Evolutionary conservation across 1,139 yeast genomes (phyloP).

Genomic region (Geotrichum reessii): DNA sequence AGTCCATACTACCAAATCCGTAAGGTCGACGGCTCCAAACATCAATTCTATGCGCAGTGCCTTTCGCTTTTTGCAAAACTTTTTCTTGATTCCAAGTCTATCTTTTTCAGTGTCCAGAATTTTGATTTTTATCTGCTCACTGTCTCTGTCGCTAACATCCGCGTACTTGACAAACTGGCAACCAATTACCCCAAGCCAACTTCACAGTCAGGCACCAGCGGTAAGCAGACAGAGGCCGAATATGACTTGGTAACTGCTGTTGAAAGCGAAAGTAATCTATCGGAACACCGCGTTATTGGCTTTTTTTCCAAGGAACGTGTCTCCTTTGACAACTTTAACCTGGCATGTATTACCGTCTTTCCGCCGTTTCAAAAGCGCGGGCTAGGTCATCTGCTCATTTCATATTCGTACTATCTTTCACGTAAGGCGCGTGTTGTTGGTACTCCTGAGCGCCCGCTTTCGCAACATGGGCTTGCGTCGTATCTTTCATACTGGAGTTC

Average conservation of each 20-base stretch:
- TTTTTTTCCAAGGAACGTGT: constrained; percentile 83
- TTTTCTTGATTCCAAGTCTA: constrained; percentile 85
- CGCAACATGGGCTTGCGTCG: constrained; percentile 70
- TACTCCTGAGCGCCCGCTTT: constrained; percentile 89
- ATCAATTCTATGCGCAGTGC: constrained; percentile 66
- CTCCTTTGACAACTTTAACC: constrained; percentile 78
- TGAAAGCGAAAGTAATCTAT: constrained; percentile 36
- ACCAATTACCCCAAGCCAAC: constrained; percentile 7
- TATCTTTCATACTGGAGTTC: constrained; percentile 77
- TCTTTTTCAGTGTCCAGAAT: constrained; percentile 69
- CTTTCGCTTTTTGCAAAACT: constrained; percentile 79
- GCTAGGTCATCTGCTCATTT: constrained; percentile 73
- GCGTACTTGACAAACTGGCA: constrained; percentile 16
- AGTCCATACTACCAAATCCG: constrained; percentile 56
- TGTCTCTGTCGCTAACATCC: constrained; percentile 17
- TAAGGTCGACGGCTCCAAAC: constrained; percentile 58
- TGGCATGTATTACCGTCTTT: constrained; percentile 84
- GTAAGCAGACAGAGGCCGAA: constrained; percentile 22
- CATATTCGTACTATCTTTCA: constrained; percentile 74
- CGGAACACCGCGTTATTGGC: constrained; percentile 50
- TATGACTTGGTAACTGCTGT: constrained; percentile 3
- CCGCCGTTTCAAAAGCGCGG: constrained; percentile 85
- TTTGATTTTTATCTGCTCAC: constrained; percentile 70
- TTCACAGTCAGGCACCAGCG: background rate
- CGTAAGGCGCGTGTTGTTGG: constrained; percentile 51